Conservation (phyloP, 179 eudicot genomes). For the Beta macrorhiza region DNA sequence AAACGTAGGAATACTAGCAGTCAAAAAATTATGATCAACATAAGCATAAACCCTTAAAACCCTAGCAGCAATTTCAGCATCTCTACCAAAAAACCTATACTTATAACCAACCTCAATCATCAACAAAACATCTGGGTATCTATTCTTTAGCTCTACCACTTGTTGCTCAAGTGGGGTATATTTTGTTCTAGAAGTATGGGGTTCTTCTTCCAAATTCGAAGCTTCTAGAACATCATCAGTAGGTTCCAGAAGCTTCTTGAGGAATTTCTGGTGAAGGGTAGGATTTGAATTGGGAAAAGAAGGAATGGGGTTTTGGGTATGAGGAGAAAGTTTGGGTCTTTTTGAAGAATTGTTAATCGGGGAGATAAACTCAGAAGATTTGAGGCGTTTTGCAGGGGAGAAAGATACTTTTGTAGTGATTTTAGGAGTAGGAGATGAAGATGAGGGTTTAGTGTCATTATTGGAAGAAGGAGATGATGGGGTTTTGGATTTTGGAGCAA, state of each 20-base stretch:
- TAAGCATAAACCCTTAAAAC: slow-evolving; percentile 78
- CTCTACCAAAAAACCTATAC: slow-evolving; percentile 79
- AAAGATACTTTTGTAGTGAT: slow-evolving; percentile 64
- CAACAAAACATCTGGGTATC: slow-evolving; percentile 77
- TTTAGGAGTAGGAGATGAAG: slow-evolving; percentile 60
- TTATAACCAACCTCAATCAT: slow-evolving; percentile 92
- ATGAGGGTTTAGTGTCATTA: slow-evolving; percentile 14
- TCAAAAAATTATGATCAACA: slow-evolving; percentile 81
- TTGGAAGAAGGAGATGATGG: slow-evolving; percentile 33
- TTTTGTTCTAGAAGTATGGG: slow-evolving; percentile 33
- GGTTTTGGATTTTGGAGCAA: slow-evolving; percentile 54
- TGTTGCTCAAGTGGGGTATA: slow-evolving; percentile 89
- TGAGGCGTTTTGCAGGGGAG: slow-evolving; percentile 75
- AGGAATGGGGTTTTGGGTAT: slow-evolving; percentile 35
- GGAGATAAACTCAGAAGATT: slow-evolving; percentile 44
- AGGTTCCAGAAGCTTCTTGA: slow-evolving; percentile 46
- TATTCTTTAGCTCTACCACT: slow-evolving; percentile 67
- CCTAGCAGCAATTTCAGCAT: slow-evolving; percentile 91
- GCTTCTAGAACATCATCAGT: slow-evolving; percentile 54
- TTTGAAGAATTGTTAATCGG: slow-evolving; percentile 37
- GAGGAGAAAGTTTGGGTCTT: slow-evolving; percentile 40
- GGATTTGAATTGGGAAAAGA: slow-evolving; percentile 34
- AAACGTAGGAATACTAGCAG: slow-evolving; percentile 95
- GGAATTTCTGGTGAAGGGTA: slow-evolving; percentile 43
- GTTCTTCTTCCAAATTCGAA: slow-evolving; percentile 23